Percentiles rank a stretch among this genome's conserved stretches.
Evolutionary conservation across 2,329 filamentous ascomycete genomes (phyloP).

Genomic region (Epichloe gansuensis): DNA sequence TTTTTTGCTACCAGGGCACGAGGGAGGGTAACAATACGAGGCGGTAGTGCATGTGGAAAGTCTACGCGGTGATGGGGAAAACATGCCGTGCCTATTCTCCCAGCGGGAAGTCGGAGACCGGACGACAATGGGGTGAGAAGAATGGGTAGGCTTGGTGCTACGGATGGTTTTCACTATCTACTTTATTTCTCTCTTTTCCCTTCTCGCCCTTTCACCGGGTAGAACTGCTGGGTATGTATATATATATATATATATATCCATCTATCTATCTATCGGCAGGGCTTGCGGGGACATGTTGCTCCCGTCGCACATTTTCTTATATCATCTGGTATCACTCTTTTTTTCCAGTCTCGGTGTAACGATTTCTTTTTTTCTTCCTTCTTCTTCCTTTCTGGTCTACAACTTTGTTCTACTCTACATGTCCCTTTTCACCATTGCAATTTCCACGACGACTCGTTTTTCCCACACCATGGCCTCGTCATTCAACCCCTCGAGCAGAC

Average conservation of each 20-base stretch:
- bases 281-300: too few relatives aligned
- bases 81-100: not conserved
- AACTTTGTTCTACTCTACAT: too few relatives aligned
- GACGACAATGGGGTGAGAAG: not conserved
- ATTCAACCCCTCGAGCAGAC: conserved; percentile 25
- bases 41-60: not conserved
- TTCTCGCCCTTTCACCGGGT: not conserved
- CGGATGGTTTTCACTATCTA: not conserved
- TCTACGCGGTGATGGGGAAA: not conserved
- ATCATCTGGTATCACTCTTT: too few relatives aligned
- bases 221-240: not conserved
- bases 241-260: too few relatives aligned
- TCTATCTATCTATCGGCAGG: too few relatives aligned
- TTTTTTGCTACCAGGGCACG: not conserved
- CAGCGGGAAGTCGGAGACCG: not conserved
- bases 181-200: not conserved
- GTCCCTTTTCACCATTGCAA: not conserved
- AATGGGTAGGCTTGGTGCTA: not conserved
- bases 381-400: not conserved
- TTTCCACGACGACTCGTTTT: not conserved
- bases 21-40: too few relatives aligned
- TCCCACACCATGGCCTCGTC: not conserved
- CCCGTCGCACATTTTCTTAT: too few relatives aligned
- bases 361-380: not conserved
- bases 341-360: not conserved